Evolutionary conservation across 23 red algal genomes (phyloP).

Genomic region (Rhodosorus marinus): DNA sequence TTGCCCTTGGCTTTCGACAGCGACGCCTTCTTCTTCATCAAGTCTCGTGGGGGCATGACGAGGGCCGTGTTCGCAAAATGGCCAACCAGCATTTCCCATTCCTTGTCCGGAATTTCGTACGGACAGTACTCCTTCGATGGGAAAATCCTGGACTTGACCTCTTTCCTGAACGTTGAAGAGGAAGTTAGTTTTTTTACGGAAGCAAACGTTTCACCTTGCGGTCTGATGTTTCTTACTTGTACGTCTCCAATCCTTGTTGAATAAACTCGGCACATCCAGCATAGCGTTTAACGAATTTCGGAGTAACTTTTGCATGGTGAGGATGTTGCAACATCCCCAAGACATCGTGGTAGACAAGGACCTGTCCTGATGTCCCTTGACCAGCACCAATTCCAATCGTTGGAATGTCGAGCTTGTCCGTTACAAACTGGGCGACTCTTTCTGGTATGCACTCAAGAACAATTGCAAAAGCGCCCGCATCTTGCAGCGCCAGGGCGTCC

Average conservation of each 20-base stretch:
- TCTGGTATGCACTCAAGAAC: constrained; percentile 87
- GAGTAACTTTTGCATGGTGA: constrained; percentile 82
- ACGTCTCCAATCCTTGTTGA: constrained; percentile 37
- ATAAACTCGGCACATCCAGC: constrained; percentile 35
- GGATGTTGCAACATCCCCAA: constrained; percentile 81
- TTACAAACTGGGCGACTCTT: constrained; percentile 31
- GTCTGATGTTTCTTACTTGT: too few relatives aligned
- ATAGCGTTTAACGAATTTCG: constrained; percentile 82
- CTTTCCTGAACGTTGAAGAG: too few relatives aligned
- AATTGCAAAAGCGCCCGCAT: constrained; percentile 81
- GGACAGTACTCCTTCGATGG: constrained; percentile 43
- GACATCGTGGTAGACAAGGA: constrained; percentile 97
- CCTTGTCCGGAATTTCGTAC: constrained; percentile 50
- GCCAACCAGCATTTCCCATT: constrained; percentile 46
- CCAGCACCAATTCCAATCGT: constrained; percentile 94
- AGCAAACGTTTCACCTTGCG: too few relatives aligned
- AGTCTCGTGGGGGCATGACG: too few relatives aligned
- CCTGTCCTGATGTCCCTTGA: constrained; percentile 55
- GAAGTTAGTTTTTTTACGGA: too few relatives aligned
- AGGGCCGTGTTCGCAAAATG: too few relatives aligned
- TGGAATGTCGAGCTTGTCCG: constrained; percentile 44
- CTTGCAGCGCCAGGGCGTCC: constrained; percentile 59
- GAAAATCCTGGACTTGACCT: constrained; percentile 38
- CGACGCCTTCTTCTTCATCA: too few relatives aligned
- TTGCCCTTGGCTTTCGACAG: too few relatives aligned